Evolutionary conservation across 139 green algal species (phyloP).

Genomic region (Haematococcus lacustris): DNA sequence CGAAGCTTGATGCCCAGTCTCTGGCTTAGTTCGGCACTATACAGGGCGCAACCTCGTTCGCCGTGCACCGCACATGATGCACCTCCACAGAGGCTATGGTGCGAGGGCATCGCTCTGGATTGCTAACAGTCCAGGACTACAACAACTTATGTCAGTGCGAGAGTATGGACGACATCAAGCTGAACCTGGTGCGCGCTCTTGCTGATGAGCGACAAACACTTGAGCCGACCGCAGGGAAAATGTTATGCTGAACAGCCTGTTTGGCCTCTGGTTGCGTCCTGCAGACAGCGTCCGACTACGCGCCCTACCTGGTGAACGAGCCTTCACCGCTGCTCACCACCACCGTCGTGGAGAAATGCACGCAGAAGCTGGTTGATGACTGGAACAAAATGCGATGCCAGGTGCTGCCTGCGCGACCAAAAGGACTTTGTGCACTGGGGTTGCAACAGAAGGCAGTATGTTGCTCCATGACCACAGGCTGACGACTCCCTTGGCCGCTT

Average conservation of each 20-base stretch:
- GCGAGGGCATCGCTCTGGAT: slow-evolving; percentile 76
- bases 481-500: slow-evolving; percentile 82
- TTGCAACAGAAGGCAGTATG: no score
- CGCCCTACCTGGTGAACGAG: slow-evolving; percentile 82
- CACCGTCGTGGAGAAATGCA: slow-evolving; percentile 92
- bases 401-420: slow-evolving; percentile 26
- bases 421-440: no score
- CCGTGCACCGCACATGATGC: no score
- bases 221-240: no score
- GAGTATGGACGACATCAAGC: slow-evolving; percentile 95
- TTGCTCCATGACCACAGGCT: no score
- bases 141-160: slow-evolving; percentile 98
- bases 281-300: slow-evolving; percentile 89
- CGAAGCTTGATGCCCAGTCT: no score
- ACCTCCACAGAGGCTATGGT: slow-evolving; percentile 94
- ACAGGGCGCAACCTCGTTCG: no score
- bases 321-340: slow-evolving; percentile 85
- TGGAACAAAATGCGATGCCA: slow-evolving; percentile 84
- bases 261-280: no score
- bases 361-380: slow-evolving; percentile 95
- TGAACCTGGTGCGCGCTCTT: slow-evolving; percentile 84
- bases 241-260: no score
- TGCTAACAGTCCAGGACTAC: slow-evolving; percentile 90
- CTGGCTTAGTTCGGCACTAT: no score
- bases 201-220: no score